Conservation (phyloP, 768 basidiomycete species). For the Tricholoma bakamatsutake region DNA sequence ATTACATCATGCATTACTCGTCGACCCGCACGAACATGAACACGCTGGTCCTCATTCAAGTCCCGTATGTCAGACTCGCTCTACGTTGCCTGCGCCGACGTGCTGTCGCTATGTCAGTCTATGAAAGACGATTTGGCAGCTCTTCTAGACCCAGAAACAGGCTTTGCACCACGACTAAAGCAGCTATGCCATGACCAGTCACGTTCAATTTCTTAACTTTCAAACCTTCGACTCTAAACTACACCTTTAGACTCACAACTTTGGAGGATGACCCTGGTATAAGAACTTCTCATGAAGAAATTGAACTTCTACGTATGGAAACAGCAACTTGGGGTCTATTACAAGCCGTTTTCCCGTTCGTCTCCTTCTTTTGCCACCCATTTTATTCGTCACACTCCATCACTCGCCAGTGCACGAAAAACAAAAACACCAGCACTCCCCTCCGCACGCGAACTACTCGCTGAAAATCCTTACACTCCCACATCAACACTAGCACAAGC, state of each 20-base stretch:
- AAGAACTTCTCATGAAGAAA: slow-evolving; percentile 39
- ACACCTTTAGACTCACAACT: slow-evolving; percentile 42
- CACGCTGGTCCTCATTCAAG: too few relatives aligned
- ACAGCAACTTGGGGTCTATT: slow-evolving; percentile 78
- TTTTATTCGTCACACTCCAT: neutral
- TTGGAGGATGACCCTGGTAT: slow-evolving; percentile 35
- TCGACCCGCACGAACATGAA: too few relatives aligned
- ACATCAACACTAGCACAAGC: slow-evolving; percentile 69
- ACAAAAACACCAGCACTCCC: slow-evolving; percentile 43
- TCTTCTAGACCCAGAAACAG: slow-evolving; percentile 58
- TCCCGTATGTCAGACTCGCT: slow-evolving; percentile 50
- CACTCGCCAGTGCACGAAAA: slow-evolving; percentile 51
- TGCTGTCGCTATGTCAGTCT: slow-evolving; percentile 54
- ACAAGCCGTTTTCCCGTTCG: slow-evolving; percentile 73
- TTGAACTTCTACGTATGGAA: slow-evolving; percentile 65
- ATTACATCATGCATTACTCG: too few relatives aligned
- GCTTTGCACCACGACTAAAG: slow-evolving; percentile 64
- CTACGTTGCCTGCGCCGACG: slow-evolving; percentile 64
- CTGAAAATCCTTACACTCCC: slow-evolving; percentile 78
- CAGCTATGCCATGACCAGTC: slow-evolving; percentile 53
- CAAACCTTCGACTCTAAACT: too few relatives aligned
- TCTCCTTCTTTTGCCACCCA: slow-evolving; percentile 13
- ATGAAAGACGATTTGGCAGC: slow-evolving; percentile 50
- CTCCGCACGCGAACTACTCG: slow-evolving; percentile 49
- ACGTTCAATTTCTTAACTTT: slow-evolving; percentile 16